Evolutionary conservation across 768 basidiomycete species (phyloP), one percentile per base, ranked within the genome.

Genomic region (Boletus reticuloceps): DNA sequence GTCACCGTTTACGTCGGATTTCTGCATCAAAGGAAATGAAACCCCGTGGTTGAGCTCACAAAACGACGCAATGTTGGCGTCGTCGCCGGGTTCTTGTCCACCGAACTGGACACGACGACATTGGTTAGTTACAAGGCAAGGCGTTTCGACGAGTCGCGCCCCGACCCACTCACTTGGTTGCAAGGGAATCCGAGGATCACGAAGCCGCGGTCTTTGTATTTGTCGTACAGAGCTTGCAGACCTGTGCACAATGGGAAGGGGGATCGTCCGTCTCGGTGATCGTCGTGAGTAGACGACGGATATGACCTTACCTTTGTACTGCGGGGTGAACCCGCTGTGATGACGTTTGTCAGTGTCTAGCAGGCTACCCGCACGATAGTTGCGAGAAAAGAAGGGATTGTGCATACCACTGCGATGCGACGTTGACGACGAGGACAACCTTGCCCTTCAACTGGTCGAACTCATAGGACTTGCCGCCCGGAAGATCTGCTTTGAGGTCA

Each of bases 1-100:
- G 61, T 88, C 84, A 4, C 94, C 94, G 69, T 97, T 98, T 39
- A 97, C 95, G 49, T 97, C 91, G 19, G 88, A 88, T 75, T 96
- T 98, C 75, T 85, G 88, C 86, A 91, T 90, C 47, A 98, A 73
- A 12, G 91, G 91, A 78, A 96, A 96, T 8, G 82, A 83, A 27
- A 98, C 94, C 17, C 91, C 91, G 68, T 94, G 86, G 76, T 94
- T 96, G 58, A 83, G 64, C 48, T 81, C 75, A 75, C 91, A 93
- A 71, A 89, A 90, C 64, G 83, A 75, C 19, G 76, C 78, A 62
- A 95, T 88, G 41, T 81, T 80, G n/a, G 78, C 79, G 63, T 95
- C 92, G 32, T 80, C 77, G n/a, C 81, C 86, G 0, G 93, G 93
- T 64, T 95, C 93, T 73, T 95, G 93, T 0, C 82, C 80, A 51